Evolutionary conservation across 73 alveolate species (phyloP).

Genomic region (Urostyla sp.): DNA sequence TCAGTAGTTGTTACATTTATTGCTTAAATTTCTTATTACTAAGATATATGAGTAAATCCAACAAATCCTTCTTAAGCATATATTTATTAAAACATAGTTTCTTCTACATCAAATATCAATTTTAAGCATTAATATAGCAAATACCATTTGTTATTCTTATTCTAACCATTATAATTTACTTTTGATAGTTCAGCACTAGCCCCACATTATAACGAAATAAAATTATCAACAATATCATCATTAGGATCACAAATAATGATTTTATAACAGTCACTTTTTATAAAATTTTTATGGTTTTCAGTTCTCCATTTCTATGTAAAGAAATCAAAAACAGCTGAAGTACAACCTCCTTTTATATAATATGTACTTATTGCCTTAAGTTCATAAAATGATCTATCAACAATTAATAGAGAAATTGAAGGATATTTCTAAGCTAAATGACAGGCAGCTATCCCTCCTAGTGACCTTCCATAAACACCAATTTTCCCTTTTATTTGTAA

Average conservation of each 20-base stretch:
- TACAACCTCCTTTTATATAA: conserved; percentile 48
- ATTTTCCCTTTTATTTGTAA: conserved; percentile 64
- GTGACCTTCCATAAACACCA: conserved; percentile 87
- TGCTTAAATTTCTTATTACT: no score
- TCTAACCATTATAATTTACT: neutral
- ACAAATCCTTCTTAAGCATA: no score
- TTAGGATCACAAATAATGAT: conserved; percentile 70
- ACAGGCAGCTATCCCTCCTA: conserved; percentile 86
- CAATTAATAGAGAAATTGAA: conserved; percentile 56
- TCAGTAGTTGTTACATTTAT: no score
- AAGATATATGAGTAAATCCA: no score
- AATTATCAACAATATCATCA: conserved; percentile 64
- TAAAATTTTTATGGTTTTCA: conserved; percentile 58
- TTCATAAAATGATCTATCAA: conserved; percentile 81
- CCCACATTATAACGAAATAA: conserved; percentile 14
- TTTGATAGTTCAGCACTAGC: neutral
- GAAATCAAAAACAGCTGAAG: conserved; percentile 42
- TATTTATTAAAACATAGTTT: neutral
- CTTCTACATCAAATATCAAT: conserved; percentile 15
- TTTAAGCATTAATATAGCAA: neutral
- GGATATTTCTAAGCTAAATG: conserved; percentile 73
- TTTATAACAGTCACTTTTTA: conserved; percentile 62
- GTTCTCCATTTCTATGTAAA: conserved; percentile 58
- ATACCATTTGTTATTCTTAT: conserved; percentile 15
- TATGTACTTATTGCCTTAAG: conserved; percentile 44